Percentiles rank a stretch among this genome's conserved stretches.
Evolutionary conservation across 371 early-diverging fungal genomes (phyloP).

Genomic region (Mucor saturninus): DNA sequence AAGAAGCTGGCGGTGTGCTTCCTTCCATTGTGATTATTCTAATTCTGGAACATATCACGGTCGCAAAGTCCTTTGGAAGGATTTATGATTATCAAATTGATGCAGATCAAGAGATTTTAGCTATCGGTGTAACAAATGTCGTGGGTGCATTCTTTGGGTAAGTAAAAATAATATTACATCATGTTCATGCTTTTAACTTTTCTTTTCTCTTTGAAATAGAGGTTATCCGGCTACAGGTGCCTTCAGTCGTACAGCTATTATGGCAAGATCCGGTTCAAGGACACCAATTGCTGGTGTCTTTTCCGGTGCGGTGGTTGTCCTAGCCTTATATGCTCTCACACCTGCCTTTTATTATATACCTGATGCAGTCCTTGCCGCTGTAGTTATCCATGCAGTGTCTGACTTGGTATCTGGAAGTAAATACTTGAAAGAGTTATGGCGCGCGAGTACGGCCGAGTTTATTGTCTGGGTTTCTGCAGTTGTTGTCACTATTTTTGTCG

Average conservation of each 20-base stretch:
- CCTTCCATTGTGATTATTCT: slow-evolving; percentile 70
- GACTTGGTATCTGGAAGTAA: slow-evolving; percentile 53
- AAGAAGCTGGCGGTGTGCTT: slow-evolving; percentile 48
- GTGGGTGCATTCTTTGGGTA: slow-evolving; percentile 80
- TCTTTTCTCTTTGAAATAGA: slow-evolving; percentile 30
- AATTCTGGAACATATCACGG: slow-evolving; percentile 83
- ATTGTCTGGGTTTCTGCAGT: slow-evolving; percentile 55
- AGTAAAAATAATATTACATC: neutral
- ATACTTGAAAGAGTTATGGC: slow-evolving; percentile 36
- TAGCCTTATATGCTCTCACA: slow-evolving; percentile 81
- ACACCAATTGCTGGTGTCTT: slow-evolving; percentile 84
- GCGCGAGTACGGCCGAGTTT: slow-evolving; percentile 54
- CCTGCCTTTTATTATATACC: slow-evolving; percentile 89
- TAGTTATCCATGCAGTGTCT: slow-evolving; percentile 77
- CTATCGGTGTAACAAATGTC: slow-evolving; percentile 83
- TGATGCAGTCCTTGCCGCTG: slow-evolving; percentile 74
- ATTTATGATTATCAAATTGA: slow-evolving; percentile 56
- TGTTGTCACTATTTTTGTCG: slow-evolving; percentile 63
- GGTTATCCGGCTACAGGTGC: slow-evolving; percentile 88
- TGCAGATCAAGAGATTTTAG: slow-evolving; percentile 83
- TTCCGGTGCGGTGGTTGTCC: slow-evolving; percentile 73
- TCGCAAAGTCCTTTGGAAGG: slow-evolving; percentile 75
- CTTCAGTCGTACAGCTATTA: slow-evolving; percentile 88
- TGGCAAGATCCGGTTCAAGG: slow-evolving; percentile 76
- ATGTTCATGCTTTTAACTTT: neutral